Evolutionary conservation across 495 filamentous ascomycete species (phyloP).

Genomic region (Neurospora sp.): DNA sequence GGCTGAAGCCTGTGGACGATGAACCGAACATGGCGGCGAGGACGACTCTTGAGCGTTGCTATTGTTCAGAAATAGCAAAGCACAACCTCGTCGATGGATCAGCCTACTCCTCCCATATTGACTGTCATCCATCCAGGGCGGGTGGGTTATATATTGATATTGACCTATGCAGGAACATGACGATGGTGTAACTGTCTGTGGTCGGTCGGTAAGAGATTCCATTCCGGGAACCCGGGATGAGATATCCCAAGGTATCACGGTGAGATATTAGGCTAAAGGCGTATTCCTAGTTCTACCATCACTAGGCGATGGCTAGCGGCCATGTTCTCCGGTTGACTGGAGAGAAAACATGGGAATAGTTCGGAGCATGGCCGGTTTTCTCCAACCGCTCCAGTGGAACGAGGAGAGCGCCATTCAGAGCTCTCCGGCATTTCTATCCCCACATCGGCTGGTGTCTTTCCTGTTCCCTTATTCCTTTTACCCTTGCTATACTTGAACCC

Average conservation of each 20-base stretch:
- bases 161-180: constrained; percentile 11
- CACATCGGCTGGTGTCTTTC: background rate
- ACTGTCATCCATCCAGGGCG: background rate
- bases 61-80: background rate
- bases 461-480: background rate
- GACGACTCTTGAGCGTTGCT: background rate
- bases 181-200: background rate
- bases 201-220: background rate
- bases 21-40: background rate
- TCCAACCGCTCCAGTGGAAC: constrained; percentile 11
- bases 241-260: background rate
- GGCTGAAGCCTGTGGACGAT: constrained; percentile 1
- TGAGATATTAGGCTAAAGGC: constrained; percentile 14
- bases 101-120: background rate
- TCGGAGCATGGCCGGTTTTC: constrained; percentile 4
- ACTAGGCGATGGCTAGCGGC: background rate
- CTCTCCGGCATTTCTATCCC: background rate
- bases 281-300: background rate
- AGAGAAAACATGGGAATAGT: background rate
- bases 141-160: constrained; percentile 1
- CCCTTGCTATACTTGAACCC: background rate
- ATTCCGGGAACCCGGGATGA: constrained; percentile 10
- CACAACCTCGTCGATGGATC: background rate
- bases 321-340: constrained; percentile 2
- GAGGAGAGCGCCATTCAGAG: background rate